Base-by-base conservation (phyloP, 2,329 filamentous ascomycete species). In the Pleoardoris graminearum region DNA sequence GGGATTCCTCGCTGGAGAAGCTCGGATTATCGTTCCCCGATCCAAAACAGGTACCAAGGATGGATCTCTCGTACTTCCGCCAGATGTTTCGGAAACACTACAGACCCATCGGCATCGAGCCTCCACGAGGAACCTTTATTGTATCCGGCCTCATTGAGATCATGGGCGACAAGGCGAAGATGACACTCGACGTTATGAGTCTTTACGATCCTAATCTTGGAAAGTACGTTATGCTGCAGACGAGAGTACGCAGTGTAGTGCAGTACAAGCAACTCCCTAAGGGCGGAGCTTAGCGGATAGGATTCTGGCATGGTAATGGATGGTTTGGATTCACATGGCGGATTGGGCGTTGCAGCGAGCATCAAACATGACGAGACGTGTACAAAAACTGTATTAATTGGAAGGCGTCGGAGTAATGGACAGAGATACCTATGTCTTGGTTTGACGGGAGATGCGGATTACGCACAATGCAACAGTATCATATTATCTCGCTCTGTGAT, bases 111-210 rank as follows among this genome's bases (percentile, higher is more conserved):
- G 3, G 38, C 1, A 49, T 63, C 6, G 69, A 75, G 30, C 63
- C 74, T 0, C 78, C 79, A 4, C 71, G 77, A 11, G 79, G 79
- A 3, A 72, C 69, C 3, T 73, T 80, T 46, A 53, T 76, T 0
- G 72, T 81, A 11, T 64, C 69, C 1, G 79, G 78, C 3, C 50
- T 80, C 29, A 66, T 82, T 1, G 77, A 80, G 51, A 60, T 81
- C 3, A 63, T 71, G n/a, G 79, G 79, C 6, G 60, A 66, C 7
- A 70, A 66, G 38, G 77, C 75, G 0, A 68, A 67, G 36, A 59
- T 76, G 50, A 73, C 75, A 4, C 55, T 80, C n/a, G 77, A 79
- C 50, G 75, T 81, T 2, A 53, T 62, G 7, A 75, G 70, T 4
- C 70, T 66, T 4, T 82, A 80, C 55, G 77, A 81, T 51, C 77